Base-by-base conservation (phyloP, 2,329 filamentous ascomycete species). In the Allantophomopsis cytisporea region DNA sequence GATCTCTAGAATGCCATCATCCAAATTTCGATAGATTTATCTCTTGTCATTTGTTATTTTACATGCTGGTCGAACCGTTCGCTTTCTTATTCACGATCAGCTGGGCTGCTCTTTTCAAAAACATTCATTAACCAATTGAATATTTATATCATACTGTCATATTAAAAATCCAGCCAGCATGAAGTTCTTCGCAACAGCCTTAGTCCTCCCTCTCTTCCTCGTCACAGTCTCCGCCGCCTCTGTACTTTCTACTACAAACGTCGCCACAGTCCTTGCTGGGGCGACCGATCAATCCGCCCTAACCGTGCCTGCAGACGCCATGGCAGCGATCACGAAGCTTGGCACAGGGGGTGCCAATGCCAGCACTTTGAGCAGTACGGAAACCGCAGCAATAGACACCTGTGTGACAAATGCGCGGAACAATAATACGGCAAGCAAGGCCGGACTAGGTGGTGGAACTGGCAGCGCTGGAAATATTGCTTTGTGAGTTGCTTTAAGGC, bases 281-380 rank as follows among this genome's bases (percentile, higher is more conserved):
- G 44, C 35, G 10, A 45, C 37, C 21, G 35, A 43, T 13, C 44
- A 41, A 38, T 41, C 37, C 5, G 36, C 39, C 3, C 43, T 50
- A 17, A 48, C 47, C 15, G 46, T 49, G 16, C 38, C 46, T 3
- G 43, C 42, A 2, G 47, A 36, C n/a, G 46, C 46, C 14, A 46
- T 48, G 47, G 46, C 42, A 31, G 47, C 48, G 3, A 50, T 50
- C 28, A 23, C 41, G 4, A 48, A 48, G 36, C 42, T 50, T 12
- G 45, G 46, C 2, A 49, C 43, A n/a, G 45, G 48, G 21, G 47
- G 48, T 4, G 44, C 32, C 2, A 47, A 42, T 20, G 43, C 43
- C 4, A 28, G 40, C 3, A 42, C 36, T 5, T 36, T 50, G 10
- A 43, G 30, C 7, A 41, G 39, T 11, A 44, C 47, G 7, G 45